Base-by-base conservation (phyloP, 2,329 filamentous ascomycete genomes). In the Aspergillus candidus region DNA sequence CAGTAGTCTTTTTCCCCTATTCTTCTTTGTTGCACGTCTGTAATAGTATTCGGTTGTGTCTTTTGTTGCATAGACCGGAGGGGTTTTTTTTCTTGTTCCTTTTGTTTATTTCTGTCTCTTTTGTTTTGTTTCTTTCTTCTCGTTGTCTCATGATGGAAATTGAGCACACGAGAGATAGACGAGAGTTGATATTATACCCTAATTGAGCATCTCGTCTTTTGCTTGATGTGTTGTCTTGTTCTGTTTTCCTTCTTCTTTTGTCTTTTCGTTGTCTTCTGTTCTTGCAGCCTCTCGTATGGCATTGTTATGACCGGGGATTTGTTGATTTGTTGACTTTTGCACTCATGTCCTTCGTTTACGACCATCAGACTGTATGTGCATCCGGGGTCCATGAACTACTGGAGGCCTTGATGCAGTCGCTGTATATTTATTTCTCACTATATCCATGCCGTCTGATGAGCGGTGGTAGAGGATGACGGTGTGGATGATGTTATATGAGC, bases 1-100 rank as follows among this genome's bases (percentile, higher is more conserved):
- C 29, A 41, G 43, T 43, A 48, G 27, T 42, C 36, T 38, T 30
- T 36, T 40, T 40, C 47, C 32, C 40, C 40, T 32, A 30, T 48
- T 44, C 50, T 49, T 46, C 42, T 43, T 44, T 48, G 41, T 50
- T 51, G 45, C 51, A 55, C 52, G 51, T 48, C 45, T 58, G 51
- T 58, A 57, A 56, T 58, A 58, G 41, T 59, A 55, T 53, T 54
- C 52, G 41, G 52, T 56, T 56, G 47, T 53, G 51, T 51, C 50
- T 53, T 46, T 52, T 48, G 51, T 52, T 54, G 52, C 54, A 56
- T 59, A 56, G 50, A 58, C 49, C 42, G 53, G 53, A 48, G 47
- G 51, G 44, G 45, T 49, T 43, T 49, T 43, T 43, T 37, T 40
- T 46, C 33, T 29, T 17, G 18, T 32, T 36, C 39, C 13, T 27